These are phyloP conservation scores for Neurospora discreta DNA, from an alignment of 495 filamentous ascomycete species.

Conservation along the genomic window DNA sequence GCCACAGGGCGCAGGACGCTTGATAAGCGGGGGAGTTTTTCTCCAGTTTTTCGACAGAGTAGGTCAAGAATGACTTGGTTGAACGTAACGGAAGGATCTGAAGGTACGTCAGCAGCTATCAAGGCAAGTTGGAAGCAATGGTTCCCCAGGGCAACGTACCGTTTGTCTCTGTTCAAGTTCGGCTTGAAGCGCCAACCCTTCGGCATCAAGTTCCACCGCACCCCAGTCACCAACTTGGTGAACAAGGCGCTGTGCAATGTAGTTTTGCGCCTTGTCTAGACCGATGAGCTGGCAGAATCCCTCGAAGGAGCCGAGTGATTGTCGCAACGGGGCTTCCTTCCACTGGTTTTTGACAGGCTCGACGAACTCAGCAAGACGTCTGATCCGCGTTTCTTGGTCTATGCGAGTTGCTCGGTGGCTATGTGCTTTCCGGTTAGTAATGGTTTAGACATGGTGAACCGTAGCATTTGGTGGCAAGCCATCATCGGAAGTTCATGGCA, in stretches of 20 bases:
- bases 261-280: conserved; percentile 67
- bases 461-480: background rate
- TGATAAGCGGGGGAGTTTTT: conserved; percentile 54
- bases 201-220: conserved; percentile 56
- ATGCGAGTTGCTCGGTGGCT: conserved; percentile 73
- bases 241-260: conserved; percentile 59
- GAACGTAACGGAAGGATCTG: conserved; percentile 67
- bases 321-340: conserved; percentile 58
- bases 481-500: background rate
- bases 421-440: conserved; percentile 8
- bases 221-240: conserved; percentile 79
- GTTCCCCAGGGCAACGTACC: conserved; percentile 28
- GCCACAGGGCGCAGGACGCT: conserved; percentile 68
- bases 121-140: background rate
- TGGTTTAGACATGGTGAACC: background rate
- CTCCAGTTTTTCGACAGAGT: conserved; percentile 79
- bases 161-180: conserved; percentile 64
- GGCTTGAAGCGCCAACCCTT: conserved; percentile 67
- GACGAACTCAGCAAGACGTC: conserved; percentile 61
- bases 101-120: conserved; percentile 5
- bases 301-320: conserved; percentile 60
- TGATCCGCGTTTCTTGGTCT: conserved; percentile 50
- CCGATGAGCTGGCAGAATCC: conserved; percentile 73
- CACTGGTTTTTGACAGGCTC: conserved; percentile 69
- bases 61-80: conserved; percentile 81